Base-by-base conservation (phyloP, 208 protist genomes). In the Leishmania lainsoni region DNA sequence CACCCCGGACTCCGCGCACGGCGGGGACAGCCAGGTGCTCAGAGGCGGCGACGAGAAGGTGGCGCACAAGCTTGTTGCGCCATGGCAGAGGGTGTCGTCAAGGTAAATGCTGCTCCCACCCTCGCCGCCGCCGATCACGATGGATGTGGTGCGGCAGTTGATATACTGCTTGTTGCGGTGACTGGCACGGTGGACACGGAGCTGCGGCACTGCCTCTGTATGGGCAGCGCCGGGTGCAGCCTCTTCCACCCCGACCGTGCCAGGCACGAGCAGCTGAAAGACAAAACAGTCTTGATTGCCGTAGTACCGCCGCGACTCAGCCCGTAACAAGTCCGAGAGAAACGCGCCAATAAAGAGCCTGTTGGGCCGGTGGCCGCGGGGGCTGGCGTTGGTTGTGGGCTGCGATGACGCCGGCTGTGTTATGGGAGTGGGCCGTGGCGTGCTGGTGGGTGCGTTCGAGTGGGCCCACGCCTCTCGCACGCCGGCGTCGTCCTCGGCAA, bases 21-120 rank as follows among this genome's bases (percentile, higher is more conserved):
- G 80, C 9, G 76, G 59, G 20, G 35, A 59, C n/a, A 76, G 45
- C 88, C 89, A 96, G 22, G 84, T 69, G 6, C 91, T 94, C 42
- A 96, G 83, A 58, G 91, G 91, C 1, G 93, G 93, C 1, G 91
- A 94, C 1, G 6, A 56, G 76, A 96, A 96, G 3, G 93, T 95
- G 9, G 83, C 73, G 54, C 93, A 96, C 26, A 78, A 73, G 32
- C 84, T 86, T 1, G 93, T 94, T 10, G 93, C 88, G 22, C 90
- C 93, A 65, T 92, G 86, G 17, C 42, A 75, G 16, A 95, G 75
- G 29, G 83, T 85, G 56, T 80, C 59, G 68, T 93, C 86, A 9
- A 96, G 22, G 81, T 93, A 96, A 32, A 96, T 22, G 69, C 86
- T 89, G 79, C 86, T 90, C 0, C 88, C 84, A 3, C 88, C 81